These are phyloP conservation scores for Kwoniella botswanensis DNA, from an alignment of 768 basidiomycete genomes.

Conservation along the genomic window DNA sequence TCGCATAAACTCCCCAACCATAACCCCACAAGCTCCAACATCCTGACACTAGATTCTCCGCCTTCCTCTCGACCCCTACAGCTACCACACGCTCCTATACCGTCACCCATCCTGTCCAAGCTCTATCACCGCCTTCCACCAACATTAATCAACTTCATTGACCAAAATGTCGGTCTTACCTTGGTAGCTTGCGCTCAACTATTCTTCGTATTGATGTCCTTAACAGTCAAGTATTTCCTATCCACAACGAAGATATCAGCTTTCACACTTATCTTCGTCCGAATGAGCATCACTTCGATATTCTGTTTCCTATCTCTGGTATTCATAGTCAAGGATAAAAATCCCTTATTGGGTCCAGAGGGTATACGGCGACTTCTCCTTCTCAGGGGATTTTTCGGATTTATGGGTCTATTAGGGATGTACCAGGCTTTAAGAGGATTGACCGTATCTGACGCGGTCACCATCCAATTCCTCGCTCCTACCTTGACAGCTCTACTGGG, in stretches of 20 bases:
- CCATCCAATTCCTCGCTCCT: constrained; percentile 76
- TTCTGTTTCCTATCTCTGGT: constrained; percentile 66
- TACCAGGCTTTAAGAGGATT: constrained; percentile 38
- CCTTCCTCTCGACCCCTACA: not conserved
- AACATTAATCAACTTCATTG: constrained; percentile 7
- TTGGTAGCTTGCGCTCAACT: constrained; percentile 67
- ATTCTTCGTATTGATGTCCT: constrained; percentile 67
- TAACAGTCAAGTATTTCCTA: constrained; percentile 69
- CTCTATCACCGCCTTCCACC: constrained; percentile 10
- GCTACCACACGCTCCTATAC: not conserved
- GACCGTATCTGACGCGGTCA: constrained; percentile 75
- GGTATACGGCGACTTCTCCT: constrained; percentile 68
- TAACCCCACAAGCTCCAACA: not conserved
- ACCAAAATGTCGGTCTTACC: constrained; percentile 66
- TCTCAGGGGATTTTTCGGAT: constrained; percentile 69
- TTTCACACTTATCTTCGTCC: constrained; percentile 64
- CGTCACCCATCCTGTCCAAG: not conserved
- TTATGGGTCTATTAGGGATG: constrained; percentile 71
- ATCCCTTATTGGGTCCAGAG: constrained; percentile 73
- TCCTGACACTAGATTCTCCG: constrained; percentile 11
- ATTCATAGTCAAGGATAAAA: constrained; percentile 59
- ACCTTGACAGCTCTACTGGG: constrained; percentile 69
- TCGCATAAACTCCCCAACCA: not conserved
- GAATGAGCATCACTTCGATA: constrained; percentile 69
- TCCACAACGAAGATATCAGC: constrained; percentile 36